These are phyloP conservation scores for Rhazya stricta DNA, from an alignment of 257 asterid species.

Conservation along the genomic window DNA sequence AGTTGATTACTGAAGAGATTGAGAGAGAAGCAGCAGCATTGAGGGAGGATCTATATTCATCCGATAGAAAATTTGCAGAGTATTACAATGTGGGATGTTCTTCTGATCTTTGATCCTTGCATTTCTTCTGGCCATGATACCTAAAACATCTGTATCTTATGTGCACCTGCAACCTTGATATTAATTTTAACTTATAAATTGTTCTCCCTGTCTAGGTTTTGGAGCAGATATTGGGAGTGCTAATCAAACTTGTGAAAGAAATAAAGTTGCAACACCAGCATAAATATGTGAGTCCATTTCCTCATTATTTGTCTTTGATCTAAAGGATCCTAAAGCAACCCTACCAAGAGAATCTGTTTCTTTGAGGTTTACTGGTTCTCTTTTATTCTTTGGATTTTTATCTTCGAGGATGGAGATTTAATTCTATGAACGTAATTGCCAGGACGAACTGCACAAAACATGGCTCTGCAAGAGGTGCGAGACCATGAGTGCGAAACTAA, in stretches of 20 bases:
- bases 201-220: conserved; percentile 55
- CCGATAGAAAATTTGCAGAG: conserved; percentile 94
- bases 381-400: neutral
- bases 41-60: conserved; percentile 89
- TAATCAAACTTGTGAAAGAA: conserved; percentile 95
- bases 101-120: conserved; percentile 12
- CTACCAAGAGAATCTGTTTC: neutral
- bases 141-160: conserved; percentile 11
- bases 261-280: conserved; percentile 91
- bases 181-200: conserved; percentile 19
- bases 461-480: conserved; percentile 98
- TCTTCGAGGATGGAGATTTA: conserved; percentile 4
- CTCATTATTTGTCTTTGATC: neutral
- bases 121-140: conserved; percentile 7
- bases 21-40: conserved; percentile 94
- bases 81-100: conserved; percentile 61
- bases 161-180: conserved; percentile 10
- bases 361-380: neutral
- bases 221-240: conserved; percentile 99
- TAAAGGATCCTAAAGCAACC: neutral
- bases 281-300: conserved; percentile 67
- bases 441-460: conserved; percentile 94
- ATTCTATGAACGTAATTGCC: conserved; percentile 21
- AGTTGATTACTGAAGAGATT: conserved; percentile 84
- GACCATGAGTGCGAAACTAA: conserved; percentile 96